Percentiles rank a stretch among this genome's conserved stretches.
Conservation (phyloP, 2,329 filamentous ascomycete genomes). For the Fusarium irregulare region DNA sequence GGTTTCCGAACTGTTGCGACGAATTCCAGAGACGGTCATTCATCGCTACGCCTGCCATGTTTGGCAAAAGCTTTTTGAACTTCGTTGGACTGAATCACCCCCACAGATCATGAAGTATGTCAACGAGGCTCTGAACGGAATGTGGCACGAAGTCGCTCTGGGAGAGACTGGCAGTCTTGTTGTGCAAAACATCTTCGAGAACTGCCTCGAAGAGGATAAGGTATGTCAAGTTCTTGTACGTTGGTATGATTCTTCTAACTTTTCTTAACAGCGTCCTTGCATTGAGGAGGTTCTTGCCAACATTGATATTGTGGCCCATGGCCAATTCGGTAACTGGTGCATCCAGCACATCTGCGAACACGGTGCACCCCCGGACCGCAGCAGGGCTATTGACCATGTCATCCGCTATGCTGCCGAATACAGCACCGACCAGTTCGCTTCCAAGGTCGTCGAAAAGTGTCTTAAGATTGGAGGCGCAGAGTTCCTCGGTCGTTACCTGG, state of each 20-base stretch:
- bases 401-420: conserved; percentile 94
- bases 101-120: conserved; percentile 99
- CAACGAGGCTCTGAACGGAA: conserved; percentile 91
- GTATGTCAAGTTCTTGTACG: conserved; percentile 59
- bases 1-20: conserved; percentile 95
- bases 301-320: conserved; percentile 95
- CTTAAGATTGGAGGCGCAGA: conserved; percentile 94
- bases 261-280: conserved; percentile 79
- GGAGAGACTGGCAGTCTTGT: conserved; percentile 98
- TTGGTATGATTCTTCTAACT: conserved; percentile 26
- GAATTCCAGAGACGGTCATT: conserved; percentile 97
- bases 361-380: conserved; percentile 88
- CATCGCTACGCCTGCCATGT: conserved; percentile 99
- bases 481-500: conserved; percentile 91
- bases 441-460: conserved; percentile 99
- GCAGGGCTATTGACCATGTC: conserved; percentile 93
- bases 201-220: conserved; percentile 98
- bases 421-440: conserved; percentile 98
- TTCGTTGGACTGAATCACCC: conserved; percentile 93
- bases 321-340: conserved; percentile 99
- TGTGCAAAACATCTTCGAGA: conserved; percentile 99
- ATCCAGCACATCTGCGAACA: conserved; percentile 99
- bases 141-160: conserved; percentile 98
- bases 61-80: conserved; percentile 99
- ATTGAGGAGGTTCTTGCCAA: conserved; percentile 96